phyloP scores from a whole-genome alignment of 2,329 filamentous ascomycete species.

The Cladophialophora psammophila region DNA sequence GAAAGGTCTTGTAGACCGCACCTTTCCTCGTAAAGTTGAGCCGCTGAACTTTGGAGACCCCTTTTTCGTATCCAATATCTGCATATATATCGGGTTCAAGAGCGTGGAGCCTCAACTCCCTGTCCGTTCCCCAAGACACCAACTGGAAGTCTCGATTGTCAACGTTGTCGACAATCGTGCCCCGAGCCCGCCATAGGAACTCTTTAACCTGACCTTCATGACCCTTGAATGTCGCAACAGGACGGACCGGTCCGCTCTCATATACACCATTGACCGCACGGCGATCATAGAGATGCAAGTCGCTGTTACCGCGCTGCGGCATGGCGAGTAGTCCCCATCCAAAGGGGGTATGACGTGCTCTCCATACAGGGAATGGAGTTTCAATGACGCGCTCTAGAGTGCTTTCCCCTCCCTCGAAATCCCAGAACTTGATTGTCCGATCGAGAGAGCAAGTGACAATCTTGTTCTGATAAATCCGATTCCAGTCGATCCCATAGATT shows the following conservation, averaged over 20 bases:
- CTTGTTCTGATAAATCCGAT: slow-evolving; percentile 73
- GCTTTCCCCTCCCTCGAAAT: slow-evolving; percentile 71
- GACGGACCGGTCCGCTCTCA: slow-evolving; percentile 46
- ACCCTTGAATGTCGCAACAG: slow-evolving; percentile 61
- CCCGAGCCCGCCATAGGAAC: slow-evolving; percentile 86
- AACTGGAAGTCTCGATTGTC: slow-evolving; percentile 91
- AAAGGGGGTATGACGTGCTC: slow-evolving; percentile 89
- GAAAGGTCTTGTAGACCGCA: slow-evolving; percentile 84
- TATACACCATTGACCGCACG: slow-evolving; percentile 42
- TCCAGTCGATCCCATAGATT: slow-evolving; percentile 96
- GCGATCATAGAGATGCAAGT: slow-evolving; percentile 83
- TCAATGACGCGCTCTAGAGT: slow-evolving; percentile 77
- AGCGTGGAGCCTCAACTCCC: slow-evolving; percentile 78
- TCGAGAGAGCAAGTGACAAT: slow-evolving; percentile 90
- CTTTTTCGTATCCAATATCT: slow-evolving; percentile 76
- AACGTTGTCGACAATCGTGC: slow-evolving; percentile 69
- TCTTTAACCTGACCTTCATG: slow-evolving; percentile 78
- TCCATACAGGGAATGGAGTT: slow-evolving; percentile 87
- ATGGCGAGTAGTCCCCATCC: slow-evolving; percentile 85
- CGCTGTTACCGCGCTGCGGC: slow-evolving; percentile 86
- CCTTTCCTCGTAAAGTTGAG: slow-evolving; percentile 81
- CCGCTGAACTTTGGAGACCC: slow-evolving; percentile 67
- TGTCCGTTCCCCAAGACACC: slow-evolving; percentile 90
- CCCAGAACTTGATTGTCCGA: slow-evolving; percentile 93
- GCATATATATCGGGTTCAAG: slow-evolving; percentile 70